These are phyloP conservation scores for Lodderomyces orthopsilosis DNA, from an alignment of 1,139 yeast species.

Conservation along the genomic window DNA sequence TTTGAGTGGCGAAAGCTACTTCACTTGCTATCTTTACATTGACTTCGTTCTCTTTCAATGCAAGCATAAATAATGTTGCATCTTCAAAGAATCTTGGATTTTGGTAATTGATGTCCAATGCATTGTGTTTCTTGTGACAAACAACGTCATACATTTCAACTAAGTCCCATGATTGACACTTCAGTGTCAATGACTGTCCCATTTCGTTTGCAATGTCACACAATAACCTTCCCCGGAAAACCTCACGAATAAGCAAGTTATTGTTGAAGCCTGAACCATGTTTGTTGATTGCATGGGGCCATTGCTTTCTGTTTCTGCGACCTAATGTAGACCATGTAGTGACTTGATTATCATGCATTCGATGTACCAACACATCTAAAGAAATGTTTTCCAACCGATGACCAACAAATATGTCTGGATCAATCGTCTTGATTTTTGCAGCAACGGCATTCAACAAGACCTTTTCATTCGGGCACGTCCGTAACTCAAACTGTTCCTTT, in stretches of 20 bases:
- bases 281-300: conserved; percentile 64
- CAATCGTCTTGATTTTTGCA: conserved; percentile 66
- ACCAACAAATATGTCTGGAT: conserved; percentile 90
- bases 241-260: conserved; percentile 58
- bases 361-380: conserved; percentile 74
- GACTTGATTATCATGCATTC: conserved; percentile 73
- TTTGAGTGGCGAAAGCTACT: conserved; percentile 78
- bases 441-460: conserved; percentile 70
- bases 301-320: conserved; percentile 66
- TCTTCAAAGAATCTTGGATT: conserved; percentile 67
- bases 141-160: conserved; percentile 85
- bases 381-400: conserved; percentile 80
- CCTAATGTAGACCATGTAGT: conserved; percentile 84
- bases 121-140: conserved; percentile 56
- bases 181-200: conserved; percentile 88
- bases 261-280: conserved; percentile 40
- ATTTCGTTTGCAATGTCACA: conserved; percentile 94
- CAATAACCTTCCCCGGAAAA: conserved; percentile 80
- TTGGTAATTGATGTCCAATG: conserved; percentile 72
- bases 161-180: conserved; percentile 96
- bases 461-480: conserved; percentile 69
- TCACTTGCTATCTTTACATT: conserved; percentile 75
- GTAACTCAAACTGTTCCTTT: conserved; percentile 45
- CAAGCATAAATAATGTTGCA: conserved; percentile 63
- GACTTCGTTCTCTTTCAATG: conserved; percentile 64